Conservation (phyloP, 2,329 filamentous ascomycete genomes). For the Trichoderma aggressivum region DNA sequence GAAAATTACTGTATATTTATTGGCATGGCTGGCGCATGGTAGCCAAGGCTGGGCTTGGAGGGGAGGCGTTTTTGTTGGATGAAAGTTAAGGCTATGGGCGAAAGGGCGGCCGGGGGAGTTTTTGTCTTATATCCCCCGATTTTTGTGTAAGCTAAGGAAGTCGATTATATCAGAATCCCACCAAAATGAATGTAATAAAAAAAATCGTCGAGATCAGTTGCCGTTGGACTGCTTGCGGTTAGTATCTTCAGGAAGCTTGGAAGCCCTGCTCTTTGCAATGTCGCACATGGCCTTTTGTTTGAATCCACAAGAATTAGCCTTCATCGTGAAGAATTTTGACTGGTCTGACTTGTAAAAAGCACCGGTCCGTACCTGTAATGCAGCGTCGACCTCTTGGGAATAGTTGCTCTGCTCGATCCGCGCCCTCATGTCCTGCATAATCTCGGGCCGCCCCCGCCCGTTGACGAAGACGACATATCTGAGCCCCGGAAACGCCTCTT, state of each 20-base stretch:
- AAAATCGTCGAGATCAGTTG: conserved; percentile 1
- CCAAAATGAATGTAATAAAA: conserved; percentile 8
- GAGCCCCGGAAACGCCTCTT: conserved; percentile 74
- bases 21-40: conserved; percentile 15
- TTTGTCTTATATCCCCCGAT: neutral
- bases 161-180: conserved; percentile 9
- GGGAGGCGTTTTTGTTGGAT: conserved; percentile 8
- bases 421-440: conserved; percentile 77
- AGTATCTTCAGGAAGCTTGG: conserved; percentile 48
- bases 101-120: conserved; percentile 5
- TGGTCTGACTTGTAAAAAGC: neutral
- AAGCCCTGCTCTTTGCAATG: conserved; percentile 77
- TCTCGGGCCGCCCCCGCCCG: conserved; percentile 65
- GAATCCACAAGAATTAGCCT: neutral
- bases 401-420: conserved; percentile 69
- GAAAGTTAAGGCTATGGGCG: conserved; percentile 17
- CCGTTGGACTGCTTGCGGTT: conserved; percentile 13
- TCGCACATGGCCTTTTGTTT: conserved; percentile 77
- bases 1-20: conserved; percentile 21
- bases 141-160: conserved; percentile 14
- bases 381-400: conserved; percentile 65
- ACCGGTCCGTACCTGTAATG: conserved; percentile 60
- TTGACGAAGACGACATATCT: conserved; percentile 93
- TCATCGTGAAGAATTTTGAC: neutral
- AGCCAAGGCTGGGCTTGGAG: conserved; percentile 5